Conservation (phyloP, 108 stramenopile species). For the Stephanodiscus triporus region DNA sequence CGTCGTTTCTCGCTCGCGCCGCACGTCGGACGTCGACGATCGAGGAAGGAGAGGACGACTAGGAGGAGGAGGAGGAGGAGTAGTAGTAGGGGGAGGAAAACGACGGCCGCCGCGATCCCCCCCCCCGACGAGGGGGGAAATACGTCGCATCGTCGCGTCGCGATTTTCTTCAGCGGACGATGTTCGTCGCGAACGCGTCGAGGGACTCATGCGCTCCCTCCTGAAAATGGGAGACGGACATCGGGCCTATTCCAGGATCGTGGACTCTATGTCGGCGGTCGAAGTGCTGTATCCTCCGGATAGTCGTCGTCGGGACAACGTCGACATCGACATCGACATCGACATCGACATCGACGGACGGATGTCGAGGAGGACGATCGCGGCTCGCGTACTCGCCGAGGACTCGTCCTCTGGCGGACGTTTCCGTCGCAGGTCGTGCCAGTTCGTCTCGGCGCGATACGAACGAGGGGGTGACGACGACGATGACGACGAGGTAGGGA, state of each 20-base stretch:
- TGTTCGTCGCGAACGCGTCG: conserved; percentile 26
- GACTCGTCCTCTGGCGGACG: conserved; percentile 72
- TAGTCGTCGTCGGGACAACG: not conserved
- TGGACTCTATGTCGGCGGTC: conserved; percentile 50
- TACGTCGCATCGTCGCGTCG: conserved; percentile 40
- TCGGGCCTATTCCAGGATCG: conserved; percentile 50
- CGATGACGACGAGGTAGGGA: no score
- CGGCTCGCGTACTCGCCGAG: conserved; percentile 50
- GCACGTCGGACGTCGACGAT: no score
- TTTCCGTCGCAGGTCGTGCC: conserved; percentile 77
- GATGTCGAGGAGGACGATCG: conserved; percentile 46
- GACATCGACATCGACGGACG: no score
- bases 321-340: no score
- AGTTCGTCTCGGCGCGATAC: conserved; percentile 35
- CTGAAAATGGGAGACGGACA: conserved; percentile 61
- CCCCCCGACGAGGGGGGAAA: conserved; percentile 56
- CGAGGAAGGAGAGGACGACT: no score
- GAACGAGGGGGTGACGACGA: conserved; percentile 2
- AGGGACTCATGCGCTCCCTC: conserved; percentile 55
- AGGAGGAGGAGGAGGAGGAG: no score
- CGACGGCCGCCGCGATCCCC: no score
- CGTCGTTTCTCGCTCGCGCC: no score
- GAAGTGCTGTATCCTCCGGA: conserved; percentile 35
- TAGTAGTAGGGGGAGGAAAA: no score
- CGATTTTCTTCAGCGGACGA: conserved; percentile 16